Percentiles rank a stretch among this genome's conserved stretches.
phyloP scores from a whole-genome alignment of 2,329 filamentous ascomycete genomes.

The Celoporthe dispersa region DNA sequence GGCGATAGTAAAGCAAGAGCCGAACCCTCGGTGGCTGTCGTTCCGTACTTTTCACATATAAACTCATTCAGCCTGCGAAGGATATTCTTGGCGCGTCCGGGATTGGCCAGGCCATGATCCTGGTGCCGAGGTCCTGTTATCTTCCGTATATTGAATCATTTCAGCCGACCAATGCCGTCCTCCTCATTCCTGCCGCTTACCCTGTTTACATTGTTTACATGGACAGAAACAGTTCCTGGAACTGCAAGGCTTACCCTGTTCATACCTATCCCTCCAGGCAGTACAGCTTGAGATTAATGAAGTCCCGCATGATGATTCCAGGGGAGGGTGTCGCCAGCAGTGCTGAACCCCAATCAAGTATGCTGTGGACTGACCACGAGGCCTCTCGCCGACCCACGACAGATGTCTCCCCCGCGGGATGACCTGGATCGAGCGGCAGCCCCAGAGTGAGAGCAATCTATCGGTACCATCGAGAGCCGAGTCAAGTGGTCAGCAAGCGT shows the following conservation, averaged over 20 bases:
- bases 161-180: constrained; percentile 24
- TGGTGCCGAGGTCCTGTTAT: constrained; percentile 9
- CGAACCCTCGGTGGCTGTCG: constrained; percentile 16
- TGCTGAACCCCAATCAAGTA: neutral
- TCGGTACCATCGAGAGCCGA: neutral
- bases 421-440: neutral
- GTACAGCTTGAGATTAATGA: constrained; percentile 11
- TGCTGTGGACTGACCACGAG: neutral
- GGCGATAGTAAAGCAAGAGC: neutral
- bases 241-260: constrained; percentile 3
- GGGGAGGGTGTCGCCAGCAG: neutral
- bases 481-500: neutral
- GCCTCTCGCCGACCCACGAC: neutral
- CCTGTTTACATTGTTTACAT: constrained; percentile 7
- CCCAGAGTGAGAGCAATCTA: neutral
- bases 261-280: neutral
- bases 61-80: constrained; percentile 5
- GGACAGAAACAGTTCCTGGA: constrained; percentile 2
- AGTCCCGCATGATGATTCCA: too few relatives aligned
- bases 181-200: neutral
- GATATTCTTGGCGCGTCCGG: neutral
- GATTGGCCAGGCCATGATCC: neutral
- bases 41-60: constrained; percentile 19
- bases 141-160: constrained; percentile 24
- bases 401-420: neutral